Percentiles rank a stretch among this genome's conserved stretches.
Conservation (phyloP, 2,329 filamentous ascomycete species). For the Phaeophleospora eucalypticola region DNA sequence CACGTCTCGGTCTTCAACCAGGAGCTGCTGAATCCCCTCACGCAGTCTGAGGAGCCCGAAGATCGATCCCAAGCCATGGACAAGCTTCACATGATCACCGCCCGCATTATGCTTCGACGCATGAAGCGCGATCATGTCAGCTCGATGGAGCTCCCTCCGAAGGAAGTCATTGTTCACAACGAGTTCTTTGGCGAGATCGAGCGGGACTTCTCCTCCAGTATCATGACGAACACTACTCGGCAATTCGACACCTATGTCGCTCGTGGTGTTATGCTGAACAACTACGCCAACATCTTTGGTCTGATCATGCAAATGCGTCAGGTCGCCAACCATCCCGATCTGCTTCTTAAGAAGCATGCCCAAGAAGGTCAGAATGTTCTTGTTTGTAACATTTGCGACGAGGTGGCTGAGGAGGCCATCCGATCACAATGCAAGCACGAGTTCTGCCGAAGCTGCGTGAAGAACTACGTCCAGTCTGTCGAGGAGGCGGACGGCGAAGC, state of each 20-base stretch:
- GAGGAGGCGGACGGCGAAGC: slow-evolving; percentile 56
- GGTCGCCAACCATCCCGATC: slow-evolving; percentile 90
- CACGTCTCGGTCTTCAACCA: slow-evolving; percentile 88
- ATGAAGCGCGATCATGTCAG: slow-evolving; percentile 91
- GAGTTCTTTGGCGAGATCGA: slow-evolving; percentile 97
- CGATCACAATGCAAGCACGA: slow-evolving; percentile 90
- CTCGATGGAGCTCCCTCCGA: slow-evolving; percentile 93
- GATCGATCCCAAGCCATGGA: slow-evolving; percentile 66
- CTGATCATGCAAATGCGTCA: slow-evolving; percentile 99
- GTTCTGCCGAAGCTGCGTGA: slow-evolving; percentile 78
- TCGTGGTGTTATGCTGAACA: slow-evolving; percentile 86
- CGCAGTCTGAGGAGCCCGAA: slow-evolving; percentile 42
- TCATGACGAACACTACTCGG: slow-evolving; percentile 86
- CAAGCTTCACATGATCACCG: slow-evolving; percentile 83
- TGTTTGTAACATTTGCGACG: slow-evolving; percentile 92
- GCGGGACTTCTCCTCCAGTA: slow-evolving; percentile 89
- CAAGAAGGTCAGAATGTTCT: slow-evolving; percentile 85
- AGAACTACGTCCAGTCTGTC: slow-evolving; percentile 74
- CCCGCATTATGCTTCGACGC: slow-evolving; percentile 91
- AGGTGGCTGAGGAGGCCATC: slow-evolving; percentile 90
- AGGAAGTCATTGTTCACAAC: slow-evolving; percentile 85
- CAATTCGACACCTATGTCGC: slow-evolving; percentile 95
- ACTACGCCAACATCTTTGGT: slow-evolving; percentile 98
- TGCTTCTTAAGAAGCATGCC: slow-evolving; percentile 82
- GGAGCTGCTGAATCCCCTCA: slow-evolving; percentile 79